A percentile compares a stretch with the other conserved stretches of the same genome.
Conservation (phyloP, 2,329 filamentous ascomycete species). For the Colletotrichum navitas region DNA sequence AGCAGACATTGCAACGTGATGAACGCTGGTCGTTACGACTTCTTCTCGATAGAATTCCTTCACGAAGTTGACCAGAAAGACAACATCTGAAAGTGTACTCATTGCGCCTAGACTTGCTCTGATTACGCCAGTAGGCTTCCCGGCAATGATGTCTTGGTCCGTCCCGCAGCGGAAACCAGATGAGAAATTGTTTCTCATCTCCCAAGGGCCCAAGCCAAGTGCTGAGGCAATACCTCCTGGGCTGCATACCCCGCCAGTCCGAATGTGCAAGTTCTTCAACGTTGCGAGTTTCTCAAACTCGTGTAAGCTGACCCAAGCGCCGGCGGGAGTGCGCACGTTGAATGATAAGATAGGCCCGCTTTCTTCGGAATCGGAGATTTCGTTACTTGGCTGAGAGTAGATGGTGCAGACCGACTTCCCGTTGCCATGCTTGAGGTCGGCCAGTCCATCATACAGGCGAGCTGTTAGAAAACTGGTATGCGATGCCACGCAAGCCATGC, state of each 20-base stretch:
- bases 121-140: conserved; percentile 89
- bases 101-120: conserved; percentile 90
- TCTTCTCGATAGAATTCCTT: conserved; percentile 71
- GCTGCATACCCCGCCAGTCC: conserved; percentile 92
- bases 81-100: conserved; percentile 83
- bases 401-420: conserved; percentile 73
- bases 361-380: conserved; percentile 41
- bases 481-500: conserved; percentile 75
- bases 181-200: conserved; percentile 87
- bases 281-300: conserved; percentile 90
- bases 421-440: conserved; percentile 76
- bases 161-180: conserved; percentile 87
- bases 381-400: conserved; percentile 61
- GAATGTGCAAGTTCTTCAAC: conserved; percentile 83
- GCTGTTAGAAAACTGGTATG: conserved; percentile 78
- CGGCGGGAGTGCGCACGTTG: conserved; percentile 78
- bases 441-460: conserved; percentile 70
- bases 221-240: conserved; percentile 85
- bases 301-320: conserved; percentile 81
- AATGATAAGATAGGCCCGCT: conserved; percentile 86
- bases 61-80: conserved; percentile 78
- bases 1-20: background rate
- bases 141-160: conserved; percentile 83
- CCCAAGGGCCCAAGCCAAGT: conserved; percentile 81
- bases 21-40: conserved; percentile 12